phyloP scores from a whole-genome alignment of 2,329 filamentous ascomycete genomes.

The Beauveria caledonica region DNA sequence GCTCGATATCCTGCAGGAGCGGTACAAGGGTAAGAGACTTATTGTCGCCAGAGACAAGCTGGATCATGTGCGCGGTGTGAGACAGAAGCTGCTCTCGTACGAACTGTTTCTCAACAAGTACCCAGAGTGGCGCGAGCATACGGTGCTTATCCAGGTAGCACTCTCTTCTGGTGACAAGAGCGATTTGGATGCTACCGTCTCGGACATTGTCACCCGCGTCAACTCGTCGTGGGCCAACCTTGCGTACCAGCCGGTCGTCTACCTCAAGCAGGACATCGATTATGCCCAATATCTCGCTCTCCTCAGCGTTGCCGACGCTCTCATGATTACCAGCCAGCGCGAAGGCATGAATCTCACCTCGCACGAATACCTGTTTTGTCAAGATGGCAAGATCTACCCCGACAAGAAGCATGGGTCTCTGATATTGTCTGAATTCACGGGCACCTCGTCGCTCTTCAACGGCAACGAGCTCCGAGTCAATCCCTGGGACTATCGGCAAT shows the following conservation, averaged over 20 bases:
- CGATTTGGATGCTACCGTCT: constrained; percentile 80
- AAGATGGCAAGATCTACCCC: constrained; percentile 65
- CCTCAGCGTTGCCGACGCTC: constrained; percentile 77
- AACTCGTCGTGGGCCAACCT: constrained; percentile 87
- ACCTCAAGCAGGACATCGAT: constrained; percentile 89
- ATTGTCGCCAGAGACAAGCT: constrained; percentile 94
- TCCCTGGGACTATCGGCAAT: constrained; percentile 89
- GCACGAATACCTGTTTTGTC: constrained; percentile 89
- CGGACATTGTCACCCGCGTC: constrained; percentile 89
- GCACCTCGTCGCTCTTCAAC: constrained; percentile 77
- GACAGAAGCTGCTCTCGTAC: constrained; percentile 86
- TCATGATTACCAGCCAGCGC: constrained; percentile 91
- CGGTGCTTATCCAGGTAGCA: constrained; percentile 89
- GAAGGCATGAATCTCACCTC: constrained; percentile 97
- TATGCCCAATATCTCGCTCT: constrained; percentile 91
- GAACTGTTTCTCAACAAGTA: constrained; percentile 93
- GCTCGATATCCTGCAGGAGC: constrained; percentile 71
- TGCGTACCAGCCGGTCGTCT: constrained; percentile 86
- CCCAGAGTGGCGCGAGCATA: constrained; percentile 78
- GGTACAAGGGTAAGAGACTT: constrained; percentile 80
- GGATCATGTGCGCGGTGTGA: constrained; percentile 82
- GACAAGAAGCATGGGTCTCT: constrained; percentile 79
- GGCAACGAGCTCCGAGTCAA: constrained; percentile 79
- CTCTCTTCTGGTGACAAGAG: constrained; percentile 82
- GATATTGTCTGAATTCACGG: constrained; percentile 92